Conservation (phyloP, 1,139 yeast genomes). For the Candida neerlandica region DNA sequence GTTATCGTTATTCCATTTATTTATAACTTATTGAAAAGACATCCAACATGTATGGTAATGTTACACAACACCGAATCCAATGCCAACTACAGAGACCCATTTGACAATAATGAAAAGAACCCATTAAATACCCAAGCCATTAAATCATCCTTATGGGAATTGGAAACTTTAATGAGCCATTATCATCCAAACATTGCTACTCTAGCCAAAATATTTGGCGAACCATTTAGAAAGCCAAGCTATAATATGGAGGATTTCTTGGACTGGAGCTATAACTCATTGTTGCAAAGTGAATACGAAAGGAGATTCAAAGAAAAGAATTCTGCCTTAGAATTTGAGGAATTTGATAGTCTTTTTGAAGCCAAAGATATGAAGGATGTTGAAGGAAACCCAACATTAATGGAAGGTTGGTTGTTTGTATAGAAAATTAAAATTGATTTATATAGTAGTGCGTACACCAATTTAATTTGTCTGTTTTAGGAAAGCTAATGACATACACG, state of each 20-base stretch:
- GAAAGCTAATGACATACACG: slow-evolving; percentile 38
- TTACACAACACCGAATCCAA: slow-evolving; percentile 53
- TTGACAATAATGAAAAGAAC: slow-evolving; percentile 59
- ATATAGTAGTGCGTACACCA: background rate
- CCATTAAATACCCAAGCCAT: slow-evolving; percentile 82
- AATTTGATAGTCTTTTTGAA: slow-evolving; percentile 45
- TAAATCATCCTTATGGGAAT: slow-evolving; percentile 89
- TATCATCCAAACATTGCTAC: slow-evolving; percentile 96
- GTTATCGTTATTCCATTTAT: slow-evolving; percentile 89
- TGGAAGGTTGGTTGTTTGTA: slow-evolving; percentile 32
- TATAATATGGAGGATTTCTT: slow-evolving; percentile 92
- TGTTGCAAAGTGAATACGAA: slow-evolving; percentile 72
- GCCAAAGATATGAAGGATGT: background rate
- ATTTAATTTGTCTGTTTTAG: slow-evolving; percentile 27
- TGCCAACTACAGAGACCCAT: slow-evolving; percentile 61
- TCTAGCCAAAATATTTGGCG: slow-evolving; percentile 81
- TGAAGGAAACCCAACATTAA: slow-evolving; percentile 13
- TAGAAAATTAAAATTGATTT: background rate
- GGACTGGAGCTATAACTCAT: slow-evolving; percentile 82
- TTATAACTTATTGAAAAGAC: slow-evolving; percentile 84
- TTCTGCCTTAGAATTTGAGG: slow-evolving; percentile 82
- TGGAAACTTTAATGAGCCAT: slow-evolving; percentile 79
- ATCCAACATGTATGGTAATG: slow-evolving; percentile 91
- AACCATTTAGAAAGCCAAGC: slow-evolving; percentile 84
- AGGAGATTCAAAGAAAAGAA: slow-evolving; percentile 73